Evolutionary conservation across 176 grass and related monocot species (phyloP), one percentile per base, ranked within the genome.

Genomic region (Pontederia crassipes): DNA sequence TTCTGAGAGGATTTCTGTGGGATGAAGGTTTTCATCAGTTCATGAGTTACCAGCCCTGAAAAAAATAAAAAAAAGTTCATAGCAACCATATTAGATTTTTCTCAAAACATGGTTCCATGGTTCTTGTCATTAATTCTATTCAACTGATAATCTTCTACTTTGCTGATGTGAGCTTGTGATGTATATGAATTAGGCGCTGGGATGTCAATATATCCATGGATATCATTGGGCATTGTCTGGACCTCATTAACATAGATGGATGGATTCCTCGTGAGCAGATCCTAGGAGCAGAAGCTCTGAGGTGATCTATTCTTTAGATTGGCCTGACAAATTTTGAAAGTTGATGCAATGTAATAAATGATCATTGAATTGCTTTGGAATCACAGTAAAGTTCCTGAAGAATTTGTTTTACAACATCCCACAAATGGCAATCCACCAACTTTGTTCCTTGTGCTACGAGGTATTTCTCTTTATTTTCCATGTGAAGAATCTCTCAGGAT

Each of bases 231-330:
- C 93, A 97, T 72, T 97, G 93, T 87, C 81, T 97, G 71, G 93
- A 92, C 81, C 76, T 97, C 26, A 75, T 97, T 68, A 97, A 97
- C 80, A 55, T 74, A 58, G 93, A 97, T 85, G 93, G 93, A 74
- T 92, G 87, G 93, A 97, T 97, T 87, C 93, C 93, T 78, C 79
- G 93, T 59, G 93, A 97, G 74, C 83, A 91, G 77, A 97, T 97
- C 20, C 76, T 97, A 69, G 93, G 93, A 72, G 81, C 79, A 74
- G 93, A 97, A 92, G 81, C 87, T 66, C 85, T 92, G 83, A 97
- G 93, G 93, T 97, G 15, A 28, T 61, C 63, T 63, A n/a, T 32
- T 75, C 11, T 28, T 72, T 48, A 5, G 59, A 62, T 27, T 49
- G n/a, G 4, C 15, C 45, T 46, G 18, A 52, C 20, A 24, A 55